Conservation (phyloP, 2,329 filamentous ascomycete genomes). For the Alternaria conjuncta region DNA sequence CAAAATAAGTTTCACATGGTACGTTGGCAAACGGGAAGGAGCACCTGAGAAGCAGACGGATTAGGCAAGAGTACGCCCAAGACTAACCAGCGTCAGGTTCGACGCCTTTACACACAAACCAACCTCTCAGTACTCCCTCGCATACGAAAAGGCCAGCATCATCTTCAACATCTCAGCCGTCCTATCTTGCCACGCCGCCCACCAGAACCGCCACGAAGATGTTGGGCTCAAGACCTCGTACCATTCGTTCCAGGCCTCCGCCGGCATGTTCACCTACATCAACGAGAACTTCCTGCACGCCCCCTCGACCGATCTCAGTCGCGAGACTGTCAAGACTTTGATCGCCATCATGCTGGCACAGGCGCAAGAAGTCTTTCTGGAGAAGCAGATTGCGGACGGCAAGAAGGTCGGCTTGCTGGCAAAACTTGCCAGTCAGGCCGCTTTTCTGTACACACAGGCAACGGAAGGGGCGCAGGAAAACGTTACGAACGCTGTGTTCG, state of each 20-base stretch:
- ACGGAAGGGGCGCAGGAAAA: conserved; percentile 92
- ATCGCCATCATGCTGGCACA: conserved; percentile 94
- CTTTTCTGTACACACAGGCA: conserved; percentile 85
- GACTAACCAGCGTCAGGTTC: conserved; percentile 69
- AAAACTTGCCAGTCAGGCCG: conserved; percentile 90
- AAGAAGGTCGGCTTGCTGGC: conserved; percentile 93
- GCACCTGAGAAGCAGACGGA: background rate
- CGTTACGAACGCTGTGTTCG: conserved; percentile 87
- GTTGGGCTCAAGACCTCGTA: conserved; percentile 94
- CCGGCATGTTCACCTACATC: conserved; percentile 99
- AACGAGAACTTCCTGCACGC: conserved; percentile 99
- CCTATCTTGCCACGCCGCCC: conserved; percentile 90
- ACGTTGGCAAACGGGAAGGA: conserved; percentile 36
- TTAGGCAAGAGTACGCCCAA: background rate
- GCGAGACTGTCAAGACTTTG: conserved; percentile 93
- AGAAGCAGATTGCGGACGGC: conserved; percentile 90
- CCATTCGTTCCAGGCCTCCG: conserved; percentile 96
- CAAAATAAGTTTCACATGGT: conserved; percentile 99
- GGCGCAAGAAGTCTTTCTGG: conserved; percentile 94
- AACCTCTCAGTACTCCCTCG: conserved; percentile 95
- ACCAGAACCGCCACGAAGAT: conserved; percentile 91
- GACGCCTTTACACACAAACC: conserved; percentile 99
- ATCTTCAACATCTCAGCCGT: conserved; percentile 99
- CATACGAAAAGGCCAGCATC: conserved; percentile 98
- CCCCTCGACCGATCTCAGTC: conserved; percentile 91